Percentiles rank a stretch among this genome's conserved stretches.
phyloP scores from a whole-genome alignment of 2,329 filamentous ascomycete species.

The Septoria linicola region DNA sequence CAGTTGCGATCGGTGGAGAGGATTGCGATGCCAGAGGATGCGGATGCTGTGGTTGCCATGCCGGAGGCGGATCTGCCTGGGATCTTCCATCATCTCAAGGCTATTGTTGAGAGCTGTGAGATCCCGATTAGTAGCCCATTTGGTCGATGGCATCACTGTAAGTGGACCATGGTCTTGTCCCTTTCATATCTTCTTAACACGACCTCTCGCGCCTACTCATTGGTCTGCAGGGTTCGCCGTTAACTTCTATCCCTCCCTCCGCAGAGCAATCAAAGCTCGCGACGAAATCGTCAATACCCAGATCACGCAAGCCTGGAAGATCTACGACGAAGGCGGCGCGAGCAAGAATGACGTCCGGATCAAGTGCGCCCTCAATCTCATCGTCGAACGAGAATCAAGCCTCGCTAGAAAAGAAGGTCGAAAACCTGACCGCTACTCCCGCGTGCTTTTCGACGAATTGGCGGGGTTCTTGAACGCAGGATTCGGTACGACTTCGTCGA shows the following conservation, averaged over 20 bases:
- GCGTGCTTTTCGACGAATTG: conserved; percentile 27
- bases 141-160: conserved; percentile 2
- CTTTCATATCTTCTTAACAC: no score
- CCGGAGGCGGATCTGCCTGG: background rate
- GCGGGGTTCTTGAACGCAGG: conserved; percentile 40
- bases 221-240: conserved; percentile 4
- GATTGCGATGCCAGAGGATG: background rate
- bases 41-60: background rate
- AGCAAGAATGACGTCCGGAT: conserved; percentile 29
- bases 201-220: background rate
- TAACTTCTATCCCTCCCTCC: conserved; percentile 9
- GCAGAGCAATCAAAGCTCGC: background rate
- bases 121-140: conserved; percentile 6
- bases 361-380: conserved; percentile 38
- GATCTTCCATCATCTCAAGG: background rate
- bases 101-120: background rate
- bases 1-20: background rate
- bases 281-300: conserved; percentile 1
- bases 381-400: conserved; percentile 35
- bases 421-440: conserved; percentile 26
- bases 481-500: conserved; percentile 47
- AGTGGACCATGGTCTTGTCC: background rate
- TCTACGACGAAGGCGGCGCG: background rate
- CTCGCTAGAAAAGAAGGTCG: conserved; percentile 35
- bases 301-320: conserved; percentile 6